phyloP scores from a whole-genome alignment of 1,284 basidiomycete species.

The Cryptococcus deneoformans region DNA sequence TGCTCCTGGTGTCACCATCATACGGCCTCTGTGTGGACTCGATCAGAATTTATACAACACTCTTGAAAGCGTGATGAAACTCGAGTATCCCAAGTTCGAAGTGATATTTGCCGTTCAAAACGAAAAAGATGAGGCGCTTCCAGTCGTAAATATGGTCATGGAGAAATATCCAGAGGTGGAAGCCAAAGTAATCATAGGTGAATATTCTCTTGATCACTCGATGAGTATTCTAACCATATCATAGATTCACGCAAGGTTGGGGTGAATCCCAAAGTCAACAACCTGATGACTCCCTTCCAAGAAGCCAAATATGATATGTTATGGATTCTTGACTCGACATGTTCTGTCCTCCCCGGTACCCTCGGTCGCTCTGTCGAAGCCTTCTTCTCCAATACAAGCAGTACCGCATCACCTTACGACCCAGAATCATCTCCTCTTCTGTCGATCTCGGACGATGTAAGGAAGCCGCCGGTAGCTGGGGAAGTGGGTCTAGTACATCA shows the following conservation, averaged over 20 bases:
- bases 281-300: conserved; percentile 79
- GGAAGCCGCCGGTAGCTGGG: conserved; percentile 29
- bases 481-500: conserved; percentile 88
- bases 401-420: conserved; percentile 18
- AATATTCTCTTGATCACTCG: conserved; percentile 28
- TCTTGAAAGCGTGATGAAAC: conserved; percentile 81
- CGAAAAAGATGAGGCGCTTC: conserved; percentile 74
- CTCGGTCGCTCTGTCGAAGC: conserved; percentile 81
- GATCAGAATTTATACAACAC: conserved; percentile 93
- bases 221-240: neutral
- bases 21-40: conserved; percentile 86
- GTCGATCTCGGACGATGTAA: conserved; percentile 25
- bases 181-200: conserved; percentile 72
- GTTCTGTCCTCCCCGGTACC: conserved; percentile 74
- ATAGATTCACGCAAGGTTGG: conserved; percentile 56
- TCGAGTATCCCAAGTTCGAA: conserved; percentile 85
- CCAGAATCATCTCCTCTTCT: conserved; percentile 34
- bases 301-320: conserved; percentile 82
- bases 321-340: conserved; percentile 96
- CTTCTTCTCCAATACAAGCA: conserved; percentile 43
- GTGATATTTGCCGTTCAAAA: conserved; percentile 82
- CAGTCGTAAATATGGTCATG: conserved; percentile 71
- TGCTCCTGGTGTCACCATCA: conserved; percentile 82
- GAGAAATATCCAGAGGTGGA: conserved; percentile 66
- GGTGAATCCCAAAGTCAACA: conserved; percentile 98